Evolutionary conservation across 2,329 filamentous ascomycete genomes (phyloP).

Genomic region (Colletotrichum coccodes): DNA sequence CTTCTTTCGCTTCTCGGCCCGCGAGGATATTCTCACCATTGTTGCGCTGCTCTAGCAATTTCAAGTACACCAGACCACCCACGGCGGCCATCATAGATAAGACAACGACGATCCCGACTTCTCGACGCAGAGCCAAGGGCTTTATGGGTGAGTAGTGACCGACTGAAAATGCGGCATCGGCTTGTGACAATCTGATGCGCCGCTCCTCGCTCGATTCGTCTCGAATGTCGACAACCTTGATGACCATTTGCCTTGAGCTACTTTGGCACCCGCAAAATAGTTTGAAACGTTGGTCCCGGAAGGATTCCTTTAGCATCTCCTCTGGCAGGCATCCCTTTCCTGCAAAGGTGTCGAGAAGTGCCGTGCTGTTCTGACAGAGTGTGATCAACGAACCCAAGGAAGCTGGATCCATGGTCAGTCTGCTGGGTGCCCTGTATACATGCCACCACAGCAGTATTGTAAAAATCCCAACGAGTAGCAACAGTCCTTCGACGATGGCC

Average conservation of each 20-base stretch:
- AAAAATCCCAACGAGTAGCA: slow-evolving; percentile 30
- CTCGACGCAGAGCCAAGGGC: slow-evolving; percentile 5
- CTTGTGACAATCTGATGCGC: not conserved
- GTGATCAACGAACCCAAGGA: slow-evolving; percentile 39
- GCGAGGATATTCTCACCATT: slow-evolving; percentile 29
- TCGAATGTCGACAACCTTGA: slow-evolving; percentile 11
- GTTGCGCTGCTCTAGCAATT: slow-evolving; percentile 20
- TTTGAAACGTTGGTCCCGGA: slow-evolving; percentile 9
- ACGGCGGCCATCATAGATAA: slow-evolving; percentile 18
- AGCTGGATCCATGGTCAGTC: slow-evolving; percentile 39
- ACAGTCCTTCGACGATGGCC: slow-evolving; percentile 39
- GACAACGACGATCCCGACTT: not conserved
- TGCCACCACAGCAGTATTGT: not conserved
- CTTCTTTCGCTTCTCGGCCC: not conserved
- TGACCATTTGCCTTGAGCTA: not conserved
- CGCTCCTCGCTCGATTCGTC: not conserved
- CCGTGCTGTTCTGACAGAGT: slow-evolving; percentile 27
- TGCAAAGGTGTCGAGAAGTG: slow-evolving; percentile 19
- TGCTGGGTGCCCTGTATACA: slow-evolving; percentile 26
- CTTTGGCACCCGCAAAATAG: slow-evolving; percentile 10
- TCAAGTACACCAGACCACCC: slow-evolving; percentile 27
- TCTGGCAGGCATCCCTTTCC: slow-evolving; percentile 21
- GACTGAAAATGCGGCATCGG: not conserved
- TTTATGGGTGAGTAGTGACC: slow-evolving; percentile 28
- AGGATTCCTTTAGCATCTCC: not conserved